phyloP scores from a whole-genome alignment of 192 early-diverging fungal species.

The Piromyces finnis region DNA sequence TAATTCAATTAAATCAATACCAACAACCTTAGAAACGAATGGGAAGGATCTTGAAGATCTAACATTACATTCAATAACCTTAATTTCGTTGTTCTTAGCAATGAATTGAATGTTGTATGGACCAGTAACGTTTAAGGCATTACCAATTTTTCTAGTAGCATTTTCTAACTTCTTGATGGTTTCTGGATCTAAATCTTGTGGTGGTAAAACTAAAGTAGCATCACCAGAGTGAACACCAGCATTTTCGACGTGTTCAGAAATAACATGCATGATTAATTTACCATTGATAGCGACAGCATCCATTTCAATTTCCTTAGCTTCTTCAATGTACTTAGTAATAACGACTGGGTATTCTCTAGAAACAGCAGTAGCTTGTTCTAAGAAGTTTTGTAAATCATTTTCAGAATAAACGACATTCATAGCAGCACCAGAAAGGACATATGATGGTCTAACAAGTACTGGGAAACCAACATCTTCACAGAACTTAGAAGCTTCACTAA shows the following conservation, averaged over 20 bases:
- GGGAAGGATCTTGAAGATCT: slow-evolving; percentile 93
- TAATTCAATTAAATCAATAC: slow-evolving; percentile 90
- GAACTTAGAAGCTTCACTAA: slow-evolving; percentile 70
- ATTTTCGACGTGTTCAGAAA: slow-evolving; percentile 98
- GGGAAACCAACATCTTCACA: slow-evolving; percentile 85
- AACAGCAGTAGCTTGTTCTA: slow-evolving; percentile 77
- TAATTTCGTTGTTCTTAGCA: slow-evolving; percentile 98
- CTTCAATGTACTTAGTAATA: slow-evolving; percentile 95
- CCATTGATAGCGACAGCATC: slow-evolving; percentile 94
- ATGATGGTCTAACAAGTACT: slow-evolving; percentile 92
- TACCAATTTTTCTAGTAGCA: slow-evolving; percentile 79
- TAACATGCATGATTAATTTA: slow-evolving; percentile 80
- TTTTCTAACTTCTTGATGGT: slow-evolving; percentile 83
- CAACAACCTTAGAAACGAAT: slow-evolving; percentile 92
- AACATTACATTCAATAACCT: slow-evolving; percentile 98
- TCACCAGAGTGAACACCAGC: slow-evolving; percentile 98
- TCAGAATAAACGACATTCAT: slow-evolving; percentile 89
- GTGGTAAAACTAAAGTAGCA: slow-evolving; percentile 85
- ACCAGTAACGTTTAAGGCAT: slow-evolving; percentile 89
- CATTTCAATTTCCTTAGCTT: slow-evolving; percentile 96
- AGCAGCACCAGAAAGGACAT: slow-evolving; percentile 95
- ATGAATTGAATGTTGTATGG: slow-evolving; percentile 99
- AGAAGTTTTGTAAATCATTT: slow-evolving; percentile 66
- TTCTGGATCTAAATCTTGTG: slow-evolving; percentile 86
- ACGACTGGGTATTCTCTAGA: slow-evolving; percentile 91